phyloP scores from a whole-genome alignment of 352 stramenopile species.

The Pythium pectinolyticum region DNA sequence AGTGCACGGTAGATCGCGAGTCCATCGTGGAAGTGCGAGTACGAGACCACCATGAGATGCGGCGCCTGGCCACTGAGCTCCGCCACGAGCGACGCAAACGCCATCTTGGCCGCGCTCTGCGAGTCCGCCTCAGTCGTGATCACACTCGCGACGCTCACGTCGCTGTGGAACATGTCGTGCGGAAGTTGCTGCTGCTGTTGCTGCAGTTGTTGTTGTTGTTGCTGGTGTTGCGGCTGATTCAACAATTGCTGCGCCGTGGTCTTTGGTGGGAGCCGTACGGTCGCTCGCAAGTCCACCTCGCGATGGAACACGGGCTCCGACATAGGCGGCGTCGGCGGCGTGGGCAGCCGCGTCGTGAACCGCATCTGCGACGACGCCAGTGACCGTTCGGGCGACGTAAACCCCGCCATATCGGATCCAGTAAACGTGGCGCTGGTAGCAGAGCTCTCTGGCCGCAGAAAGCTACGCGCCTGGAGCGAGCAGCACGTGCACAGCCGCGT shows the following conservation, averaged over 20 bases:
- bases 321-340: constrained; percentile 6
- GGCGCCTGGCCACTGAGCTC: constrained; percentile 60
- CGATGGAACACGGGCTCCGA: constrained; percentile 1
- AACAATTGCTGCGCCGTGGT: too few species aligned
- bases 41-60: constrained; percentile 81
- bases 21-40: constrained; percentile 64
- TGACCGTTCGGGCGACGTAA: constrained; percentile 32
- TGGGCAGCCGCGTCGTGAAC: constrained; percentile 14
- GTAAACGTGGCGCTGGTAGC: background rate
- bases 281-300: constrained; percentile 20
- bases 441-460: constrained; percentile 34
- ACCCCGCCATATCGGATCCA: constrained; percentile 15
- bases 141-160: constrained; percentile 74
- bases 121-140: constrained; percentile 65
- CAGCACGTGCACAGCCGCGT: constrained; percentile 79
- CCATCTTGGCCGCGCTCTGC: constrained; percentile 45
- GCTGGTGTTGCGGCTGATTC: too few species aligned
- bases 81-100: constrained; percentile 58
- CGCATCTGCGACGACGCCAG: constrained; percentile 9
- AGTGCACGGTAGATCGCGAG: constrained; percentile 60
- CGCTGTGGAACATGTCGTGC: constrained; percentile 34
- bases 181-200: too few species aligned
- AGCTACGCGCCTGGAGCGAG: constrained; percentile 71
- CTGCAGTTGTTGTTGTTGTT: too few species aligned
- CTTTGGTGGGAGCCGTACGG: constrained; percentile 23